A percentile compares a stretch with the other conserved stretches of the same genome.
phyloP scores from a whole-genome alignment of 768 basidiomycete genomes.

The Tricholoma matsutake region DNA sequence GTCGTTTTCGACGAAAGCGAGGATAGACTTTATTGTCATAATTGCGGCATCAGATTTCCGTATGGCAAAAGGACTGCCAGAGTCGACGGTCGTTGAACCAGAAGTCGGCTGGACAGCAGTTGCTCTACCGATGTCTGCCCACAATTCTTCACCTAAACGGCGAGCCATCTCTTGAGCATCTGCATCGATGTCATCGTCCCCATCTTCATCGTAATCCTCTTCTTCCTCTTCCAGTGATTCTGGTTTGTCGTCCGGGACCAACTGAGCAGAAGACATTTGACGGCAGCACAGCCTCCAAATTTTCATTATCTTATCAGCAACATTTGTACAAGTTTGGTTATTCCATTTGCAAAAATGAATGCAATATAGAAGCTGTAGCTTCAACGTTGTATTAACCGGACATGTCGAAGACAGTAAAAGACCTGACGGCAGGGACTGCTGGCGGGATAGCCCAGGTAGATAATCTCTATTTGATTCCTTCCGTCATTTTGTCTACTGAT shows the following conservation, averaged over 20 bases:
- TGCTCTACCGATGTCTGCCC: constrained; percentile 71
- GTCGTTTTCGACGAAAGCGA: constrained; percentile 56
- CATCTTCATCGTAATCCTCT: constrained; percentile 44
- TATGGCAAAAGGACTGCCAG: constrained; percentile 11
- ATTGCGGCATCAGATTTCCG: constrained; percentile 58
- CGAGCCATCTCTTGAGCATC: constrained; percentile 75
- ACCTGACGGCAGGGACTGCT: constrained; percentile 85
- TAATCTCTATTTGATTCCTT: constrained; percentile 4
- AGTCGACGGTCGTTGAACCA: constrained; percentile 8
- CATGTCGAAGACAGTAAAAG: constrained; percentile 75
- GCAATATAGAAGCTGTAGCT: too few relatives aligned
- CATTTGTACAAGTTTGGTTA: constrained; percentile 32
- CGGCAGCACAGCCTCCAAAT: background rate
- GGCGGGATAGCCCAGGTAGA: constrained; percentile 84
- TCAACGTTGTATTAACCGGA: constrained; percentile 2
- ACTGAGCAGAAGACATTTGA: background rate
- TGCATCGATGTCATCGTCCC: constrained; percentile 60
- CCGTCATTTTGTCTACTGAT: constrained; percentile 16
- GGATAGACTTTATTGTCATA: constrained; percentile 61
- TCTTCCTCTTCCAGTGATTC: constrained; percentile 33
- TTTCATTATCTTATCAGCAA: constrained; percentile 28
- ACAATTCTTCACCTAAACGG: constrained; percentile 70
- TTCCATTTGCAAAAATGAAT: too few relatives aligned
- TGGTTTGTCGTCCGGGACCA: constrained; percentile 3
- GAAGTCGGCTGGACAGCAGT: constrained; percentile 30